Base-by-base conservation (phyloP, 202 grass and related monocot species). In the Saccharum hybrid region DNA sequence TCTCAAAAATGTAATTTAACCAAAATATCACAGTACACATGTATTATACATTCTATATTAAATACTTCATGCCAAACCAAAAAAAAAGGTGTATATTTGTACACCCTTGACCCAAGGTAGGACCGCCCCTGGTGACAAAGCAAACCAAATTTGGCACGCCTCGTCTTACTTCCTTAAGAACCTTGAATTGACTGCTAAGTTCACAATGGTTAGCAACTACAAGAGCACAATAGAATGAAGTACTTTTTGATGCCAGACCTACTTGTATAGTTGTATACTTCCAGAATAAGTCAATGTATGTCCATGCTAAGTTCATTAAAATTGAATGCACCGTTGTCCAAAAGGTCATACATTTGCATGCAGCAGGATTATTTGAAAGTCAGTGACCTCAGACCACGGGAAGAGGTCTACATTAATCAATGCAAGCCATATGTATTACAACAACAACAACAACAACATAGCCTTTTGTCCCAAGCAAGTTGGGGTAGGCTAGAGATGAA, bases 361-460 rank as follows among this genome's bases (percentile, higher is more conserved):
- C 21, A 60, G 22, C 38, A 71, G 9, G 13, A 21, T 19, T 37
- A 56, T 87, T 85, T 49, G 64, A 73, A 68, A 23, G 67, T 19
- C 76, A 79, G 78, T 36, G 75, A 31, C 28, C 71, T 81, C 42
- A 51, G 71, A 46, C 43, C 45, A 61, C 8, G 56, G 48, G 5
- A 42, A 18, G 3, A 61, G 28, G 14, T 33, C 36, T 10, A 62
- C 6, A 60, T 37, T 26, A 52, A 81, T 60, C 22, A 51, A 81
- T 60, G 39, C 28, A 26, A 36, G 6, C 67, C 7, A 75, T 23
- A 71, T 33, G 39, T 10, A 49, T 64, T 19, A n/a, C n/a, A n/a
- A n/a, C n/a, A n/a, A n/a, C n/a, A n/a, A n/a, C n/a, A n/a, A n/a
- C n/a, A n/a, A n/a, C n/a, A n/a, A n/a, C n/a, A n/a, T n/a, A n/a